phyloP scores from a whole-genome alignment of 2,329 filamentous ascomycete genomes.

The Ophiostoma novo-ulmi region DNA sequence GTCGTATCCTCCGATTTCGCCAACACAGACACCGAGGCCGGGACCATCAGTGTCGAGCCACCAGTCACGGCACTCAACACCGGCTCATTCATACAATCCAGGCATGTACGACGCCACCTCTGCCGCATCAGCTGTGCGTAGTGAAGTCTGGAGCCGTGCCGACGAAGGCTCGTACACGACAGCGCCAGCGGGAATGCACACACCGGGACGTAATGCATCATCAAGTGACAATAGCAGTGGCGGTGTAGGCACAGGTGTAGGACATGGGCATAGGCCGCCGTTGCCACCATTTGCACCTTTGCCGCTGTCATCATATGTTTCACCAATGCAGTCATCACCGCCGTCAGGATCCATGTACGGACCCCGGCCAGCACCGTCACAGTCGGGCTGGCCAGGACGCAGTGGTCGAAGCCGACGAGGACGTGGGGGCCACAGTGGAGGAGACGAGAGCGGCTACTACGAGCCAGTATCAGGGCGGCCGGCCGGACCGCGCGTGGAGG shows the following conservation, averaged over 20 bases:
- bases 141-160: slow-evolving; percentile 21
- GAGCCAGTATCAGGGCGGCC: not conserved
- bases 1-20: not conserved
- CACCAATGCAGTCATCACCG: not conserved
- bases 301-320: slow-evolving; percentile 12
- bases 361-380: not conserved
- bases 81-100: not conserved
- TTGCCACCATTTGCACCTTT: not conserved
- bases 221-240: not conserved
- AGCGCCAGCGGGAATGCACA: not conserved
- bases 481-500: not conserved
- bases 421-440: not conserved
- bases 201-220: not conserved
- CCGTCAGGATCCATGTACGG: slow-evolving; percentile 2
- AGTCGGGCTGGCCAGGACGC: not conserved
- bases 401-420: not conserved
- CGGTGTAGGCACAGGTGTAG: not conserved
- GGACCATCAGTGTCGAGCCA: not conserved
- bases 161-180: slow-evolving; percentile 19
- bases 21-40: not conserved
- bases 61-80: not conserved
- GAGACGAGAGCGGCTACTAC: not conserved
- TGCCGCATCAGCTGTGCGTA: not conserved
- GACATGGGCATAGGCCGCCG: not conserved
- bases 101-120: not conserved